phyloP scores from a whole-genome alignment of 495 filamentous ascomycete species.

The Parathielavia appendiculata region DNA sequence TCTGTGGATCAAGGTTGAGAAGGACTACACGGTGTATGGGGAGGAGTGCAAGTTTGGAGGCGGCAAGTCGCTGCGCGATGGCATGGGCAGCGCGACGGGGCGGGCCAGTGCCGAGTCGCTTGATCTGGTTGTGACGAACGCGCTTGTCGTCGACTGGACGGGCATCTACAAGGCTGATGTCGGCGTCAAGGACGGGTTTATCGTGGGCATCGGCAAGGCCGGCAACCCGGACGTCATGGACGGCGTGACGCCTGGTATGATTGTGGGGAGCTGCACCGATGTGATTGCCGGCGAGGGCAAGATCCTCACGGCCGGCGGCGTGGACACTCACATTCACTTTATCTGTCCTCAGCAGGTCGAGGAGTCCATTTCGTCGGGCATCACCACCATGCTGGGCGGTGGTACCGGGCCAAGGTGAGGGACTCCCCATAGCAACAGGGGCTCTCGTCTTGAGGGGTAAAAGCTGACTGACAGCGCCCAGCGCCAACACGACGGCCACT shows the following conservation, averaged over 20 bases:
- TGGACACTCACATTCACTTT: slow-evolving; percentile 93
- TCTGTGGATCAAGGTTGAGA: slow-evolving; percentile 89
- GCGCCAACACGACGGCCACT: slow-evolving; percentile 89
- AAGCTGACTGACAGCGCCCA: slow-evolving; percentile 34
- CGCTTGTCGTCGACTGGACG: slow-evolving; percentile 82
- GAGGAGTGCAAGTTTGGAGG: slow-evolving; percentile 97
- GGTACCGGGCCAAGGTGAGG: slow-evolving; percentile 81
- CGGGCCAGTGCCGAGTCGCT: slow-evolving; percentile 63
- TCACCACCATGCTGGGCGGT: slow-evolving; percentile 90
- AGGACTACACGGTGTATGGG: slow-evolving; percentile 76
- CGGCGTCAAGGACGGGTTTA: slow-evolving; percentile 82
- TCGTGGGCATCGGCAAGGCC: slow-evolving; percentile 90
- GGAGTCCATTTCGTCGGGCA: slow-evolving; percentile 79
- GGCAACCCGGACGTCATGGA: slow-evolving; percentile 98
- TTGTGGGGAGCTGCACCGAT: slow-evolving; percentile 88
- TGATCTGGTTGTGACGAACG: slow-evolving; percentile 90
- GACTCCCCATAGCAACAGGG: neutral
- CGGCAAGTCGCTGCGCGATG: slow-evolving; percentile 89
- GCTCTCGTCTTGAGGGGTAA: neutral
- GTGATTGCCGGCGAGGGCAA: slow-evolving; percentile 92
- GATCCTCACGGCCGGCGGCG: slow-evolving; percentile 87
- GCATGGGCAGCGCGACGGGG: slow-evolving; percentile 91
- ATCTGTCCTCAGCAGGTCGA: slow-evolving; percentile 94
- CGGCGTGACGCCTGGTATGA: slow-evolving; percentile 69
- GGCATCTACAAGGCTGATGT: slow-evolving; percentile 98